A percentile compares a stretch with the other conserved stretches of the same genome.
Evolutionary conservation across 1,139 yeast species (phyloP).

Genomic region (Blastobotrys ciferrii): DNA sequence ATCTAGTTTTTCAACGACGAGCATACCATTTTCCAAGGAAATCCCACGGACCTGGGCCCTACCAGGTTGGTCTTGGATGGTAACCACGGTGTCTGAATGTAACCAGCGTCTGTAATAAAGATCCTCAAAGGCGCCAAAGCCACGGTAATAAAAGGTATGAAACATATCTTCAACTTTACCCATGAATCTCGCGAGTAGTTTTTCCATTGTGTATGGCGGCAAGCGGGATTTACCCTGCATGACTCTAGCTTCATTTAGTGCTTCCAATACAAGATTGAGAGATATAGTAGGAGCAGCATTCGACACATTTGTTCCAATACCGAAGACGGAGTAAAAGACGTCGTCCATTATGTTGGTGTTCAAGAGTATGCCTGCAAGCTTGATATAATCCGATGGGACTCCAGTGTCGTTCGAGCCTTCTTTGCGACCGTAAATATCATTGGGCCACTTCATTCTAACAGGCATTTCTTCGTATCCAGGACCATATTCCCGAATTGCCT

Average conservation of each 20-base stretch:
- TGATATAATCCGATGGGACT: constrained; percentile 54
- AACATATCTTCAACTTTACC: constrained; percentile 62
- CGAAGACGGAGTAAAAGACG: constrained; percentile 63
- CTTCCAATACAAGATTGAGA: constrained; percentile 62
- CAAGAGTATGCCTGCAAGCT: constrained; percentile 81
- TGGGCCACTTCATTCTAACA: constrained; percentile 91
- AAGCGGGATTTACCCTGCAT: constrained; percentile 44
- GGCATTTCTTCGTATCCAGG: constrained; percentile 74
- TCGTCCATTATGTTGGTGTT: constrained; percentile 65
- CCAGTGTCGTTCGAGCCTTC: constrained; percentile 21
- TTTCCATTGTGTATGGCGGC: constrained; percentile 54
- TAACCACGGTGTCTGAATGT: constrained; percentile 67
- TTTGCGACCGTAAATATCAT: constrained; percentile 71
- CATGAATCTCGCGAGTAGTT: constrained; percentile 66
- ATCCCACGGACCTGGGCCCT: constrained; percentile 76
- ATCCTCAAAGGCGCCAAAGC: constrained; percentile 67
- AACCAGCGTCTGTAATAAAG: constrained; percentile 84
- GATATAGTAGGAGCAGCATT: constrained; percentile 94
- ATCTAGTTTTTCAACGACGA: constrained; percentile 68
- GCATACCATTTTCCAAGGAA: constrained; percentile 76
- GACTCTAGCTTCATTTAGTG: constrained; percentile 50
- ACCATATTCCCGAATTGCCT: constrained; percentile 66
- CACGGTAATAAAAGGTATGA: constrained; percentile 56
- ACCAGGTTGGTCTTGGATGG: constrained; percentile 45
- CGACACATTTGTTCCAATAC: constrained; percentile 82